These are phyloP conservation scores for Rubroboletus pulcherrimus DNA, from an alignment of 768 basidiomycete genomes.

Conservation along the genomic window DNA sequence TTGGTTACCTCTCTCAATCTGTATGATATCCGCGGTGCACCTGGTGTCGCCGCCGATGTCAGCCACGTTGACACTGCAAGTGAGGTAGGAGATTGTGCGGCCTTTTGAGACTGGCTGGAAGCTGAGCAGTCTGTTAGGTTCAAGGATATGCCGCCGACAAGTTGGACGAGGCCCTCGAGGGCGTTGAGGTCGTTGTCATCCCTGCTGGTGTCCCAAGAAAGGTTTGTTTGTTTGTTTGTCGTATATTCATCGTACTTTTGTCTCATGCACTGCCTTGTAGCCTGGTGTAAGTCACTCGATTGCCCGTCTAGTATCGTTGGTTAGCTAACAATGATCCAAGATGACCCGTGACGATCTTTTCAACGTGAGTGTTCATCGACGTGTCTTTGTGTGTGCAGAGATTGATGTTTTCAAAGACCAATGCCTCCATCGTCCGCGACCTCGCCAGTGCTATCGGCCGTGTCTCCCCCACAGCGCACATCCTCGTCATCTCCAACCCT, in stretches of 20 bases:
- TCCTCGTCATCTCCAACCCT: constrained; percentile 98
- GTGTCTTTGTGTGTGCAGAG: neutral
- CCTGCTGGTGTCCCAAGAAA: constrained; percentile 99
- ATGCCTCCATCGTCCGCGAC: constrained; percentile 96
- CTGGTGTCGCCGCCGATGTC: constrained; percentile 94
- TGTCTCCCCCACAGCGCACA: constrained; percentile 84
- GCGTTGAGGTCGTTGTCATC: constrained; percentile 90
- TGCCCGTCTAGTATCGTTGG: neutral
- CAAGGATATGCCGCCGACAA: constrained; percentile 79
- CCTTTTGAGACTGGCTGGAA: neutral
- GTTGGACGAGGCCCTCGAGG: constrained; percentile 86
- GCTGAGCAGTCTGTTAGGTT: constrained; percentile 47
- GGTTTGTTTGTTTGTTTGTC: constrained; percentile 41
- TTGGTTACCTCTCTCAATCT: constrained; percentile 80
- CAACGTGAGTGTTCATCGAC: constrained; percentile 58
- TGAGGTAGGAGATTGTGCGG: constrained; percentile 50
- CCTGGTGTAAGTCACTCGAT: constrained; percentile 65
- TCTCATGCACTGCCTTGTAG: constrained; percentile 41
- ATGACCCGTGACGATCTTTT: constrained; percentile 98
- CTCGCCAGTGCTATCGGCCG: constrained; percentile 86
- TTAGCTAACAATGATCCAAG: constrained; percentile 40
- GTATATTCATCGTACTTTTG: neutral
- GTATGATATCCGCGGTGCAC: constrained; percentile 29
- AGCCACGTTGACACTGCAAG: constrained; percentile 90
- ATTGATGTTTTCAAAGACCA: constrained; percentile 54